Conservation (phyloP, 495 filamentous ascomycete genomes). For the Podospora comata region DNA sequence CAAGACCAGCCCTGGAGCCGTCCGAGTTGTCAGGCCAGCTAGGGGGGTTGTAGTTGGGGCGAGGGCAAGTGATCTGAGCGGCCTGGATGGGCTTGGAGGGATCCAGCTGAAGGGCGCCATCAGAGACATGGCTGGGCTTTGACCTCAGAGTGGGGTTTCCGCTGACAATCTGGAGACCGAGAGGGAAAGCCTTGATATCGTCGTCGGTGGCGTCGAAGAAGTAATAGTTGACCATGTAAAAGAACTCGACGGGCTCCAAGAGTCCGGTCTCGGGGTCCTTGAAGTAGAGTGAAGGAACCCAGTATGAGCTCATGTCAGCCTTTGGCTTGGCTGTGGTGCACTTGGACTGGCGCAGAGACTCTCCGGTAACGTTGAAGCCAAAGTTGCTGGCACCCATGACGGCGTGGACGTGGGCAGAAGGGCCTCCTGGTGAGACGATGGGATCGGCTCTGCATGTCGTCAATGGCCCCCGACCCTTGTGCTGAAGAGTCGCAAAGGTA, state of each 20-base stretch:
- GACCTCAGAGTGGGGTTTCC: conserved; percentile 56
- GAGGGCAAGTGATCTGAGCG: conserved; percentile 46
- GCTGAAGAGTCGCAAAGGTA: conserved; percentile 47
- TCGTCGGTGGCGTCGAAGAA: conserved; percentile 58
- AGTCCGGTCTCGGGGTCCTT: conserved; percentile 56
- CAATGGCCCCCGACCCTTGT: conserved; percentile 46
- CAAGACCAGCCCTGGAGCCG: conserved; percentile 46
- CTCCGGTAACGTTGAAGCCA: conserved; percentile 58
- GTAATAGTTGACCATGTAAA: conserved; percentile 67
- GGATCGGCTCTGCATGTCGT: conserved; percentile 62
- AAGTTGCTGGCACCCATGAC: conserved; percentile 71
- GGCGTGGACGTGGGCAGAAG: conserved; percentile 62
- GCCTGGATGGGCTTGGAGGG: conserved; percentile 41
- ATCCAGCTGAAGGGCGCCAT: conserved; percentile 37
- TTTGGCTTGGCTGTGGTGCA: conserved; percentile 67
- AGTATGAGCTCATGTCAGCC: conserved; percentile 73
- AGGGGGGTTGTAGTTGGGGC: conserved; percentile 50
- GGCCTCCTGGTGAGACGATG: conserved; percentile 56
- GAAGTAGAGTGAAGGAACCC: conserved; percentile 69
- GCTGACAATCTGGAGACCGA: conserved; percentile 67
- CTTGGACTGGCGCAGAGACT: conserved; percentile 52
- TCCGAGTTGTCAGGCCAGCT: conserved; percentile 47
- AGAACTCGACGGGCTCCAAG: conserved; percentile 62
- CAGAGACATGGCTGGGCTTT: conserved; percentile 31
- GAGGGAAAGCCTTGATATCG: conserved; percentile 63